Evolutionary conservation across 768 basidiomycete species (phyloP), one percentile per base, ranked within the genome.

Genomic region (Leccinum boreale): DNA sequence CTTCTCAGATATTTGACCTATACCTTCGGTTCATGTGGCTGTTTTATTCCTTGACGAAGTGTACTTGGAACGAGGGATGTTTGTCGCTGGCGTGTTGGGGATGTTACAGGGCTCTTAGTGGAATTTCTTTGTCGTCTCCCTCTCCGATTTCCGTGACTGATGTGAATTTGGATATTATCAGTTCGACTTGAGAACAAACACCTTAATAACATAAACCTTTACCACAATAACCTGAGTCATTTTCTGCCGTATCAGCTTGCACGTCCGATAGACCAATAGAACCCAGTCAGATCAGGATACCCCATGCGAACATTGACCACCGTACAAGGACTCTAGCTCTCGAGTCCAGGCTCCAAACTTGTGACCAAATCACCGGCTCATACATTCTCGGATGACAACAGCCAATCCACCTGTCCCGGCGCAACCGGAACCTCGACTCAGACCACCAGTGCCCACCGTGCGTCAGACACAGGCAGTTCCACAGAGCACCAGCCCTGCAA

Each of bases 201-300:
- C 62, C 74, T 94, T 28, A 91, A 91, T 78, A 97, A 97, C 70
- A 84, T 90, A 71, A 92, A 92, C 80, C 90, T 93, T 64, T 94
- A 93, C 70, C 90, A 94, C 21, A 96, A 77, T 86, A 86, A 59
- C 73, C 95, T 94, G 66, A 71, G 89, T 77, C 36, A 14, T 56
- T 57, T 23, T 9, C 39, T 48, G 1, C 21, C 39, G 39, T 39
- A 51, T 59, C 55, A 0, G 14, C 29, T 19, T 3, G 17, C 36
- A 5, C 47, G 44, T 3, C 9, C 29, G 24, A 51, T 28, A 44
- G 39, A 62, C 56, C 35, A 11, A 10, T 14, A 39, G 12, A 12
- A 44, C 47, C 57, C 58, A 92, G 90, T 92, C 57, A 90, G 86
- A 74, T 77, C 82, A 15, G 93, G 94, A 39, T 98, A 96, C 70